phyloP scores from a whole-genome alignment of 164 flowering plant species.

The Macadamia integrifolia region DNA sequence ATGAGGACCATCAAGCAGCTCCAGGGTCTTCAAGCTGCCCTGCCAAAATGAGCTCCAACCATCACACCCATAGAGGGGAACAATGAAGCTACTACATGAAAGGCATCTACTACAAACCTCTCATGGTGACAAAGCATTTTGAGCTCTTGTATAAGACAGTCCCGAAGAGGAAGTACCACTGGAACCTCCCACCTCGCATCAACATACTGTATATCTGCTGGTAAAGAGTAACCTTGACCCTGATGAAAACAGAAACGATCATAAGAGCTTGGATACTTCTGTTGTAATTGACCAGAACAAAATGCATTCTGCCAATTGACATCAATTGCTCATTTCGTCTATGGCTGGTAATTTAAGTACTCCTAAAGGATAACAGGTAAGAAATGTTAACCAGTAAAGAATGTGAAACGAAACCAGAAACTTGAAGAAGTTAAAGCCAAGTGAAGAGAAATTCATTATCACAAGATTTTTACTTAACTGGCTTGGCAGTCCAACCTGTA shows the following conservation, averaged over 20 bases:
- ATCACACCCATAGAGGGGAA: slow-evolving; percentile 10
- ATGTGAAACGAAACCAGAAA: neutral
- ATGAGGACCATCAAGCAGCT: slow-evolving; percentile 29
- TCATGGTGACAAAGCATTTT: slow-evolving; percentile 66
- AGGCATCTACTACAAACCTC: slow-evolving; percentile 37
- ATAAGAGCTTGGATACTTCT: neutral
- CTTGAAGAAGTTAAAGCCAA: neutral
- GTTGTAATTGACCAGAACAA: neutral
- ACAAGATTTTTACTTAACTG: neutral
- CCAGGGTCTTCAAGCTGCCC: slow-evolving; percentile 71
- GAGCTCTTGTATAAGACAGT: slow-evolving; percentile 77
- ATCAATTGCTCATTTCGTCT: no score
- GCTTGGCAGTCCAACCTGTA: neutral
- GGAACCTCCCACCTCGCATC: slow-evolving; percentile 95
- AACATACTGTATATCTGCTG: slow-evolving; percentile 93
- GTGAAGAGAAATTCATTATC: neutral
- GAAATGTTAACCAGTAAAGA: neutral
- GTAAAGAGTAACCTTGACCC: slow-evolving; percentile 97
- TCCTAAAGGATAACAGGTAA: neutral
- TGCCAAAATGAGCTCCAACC: slow-evolving; percentile 23
- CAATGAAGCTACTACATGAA: neutral
- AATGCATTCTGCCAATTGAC: neutral
- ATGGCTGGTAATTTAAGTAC: no score
- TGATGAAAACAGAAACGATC: slow-evolving; percentile 22
- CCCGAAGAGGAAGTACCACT: slow-evolving; percentile 86